A percentile compares a stretch with the other conserved stretches of the same genome.
phyloP scores from a whole-genome alignment of 2,329 filamentous ascomycete species.

The Xylaria arbuscula region DNA sequence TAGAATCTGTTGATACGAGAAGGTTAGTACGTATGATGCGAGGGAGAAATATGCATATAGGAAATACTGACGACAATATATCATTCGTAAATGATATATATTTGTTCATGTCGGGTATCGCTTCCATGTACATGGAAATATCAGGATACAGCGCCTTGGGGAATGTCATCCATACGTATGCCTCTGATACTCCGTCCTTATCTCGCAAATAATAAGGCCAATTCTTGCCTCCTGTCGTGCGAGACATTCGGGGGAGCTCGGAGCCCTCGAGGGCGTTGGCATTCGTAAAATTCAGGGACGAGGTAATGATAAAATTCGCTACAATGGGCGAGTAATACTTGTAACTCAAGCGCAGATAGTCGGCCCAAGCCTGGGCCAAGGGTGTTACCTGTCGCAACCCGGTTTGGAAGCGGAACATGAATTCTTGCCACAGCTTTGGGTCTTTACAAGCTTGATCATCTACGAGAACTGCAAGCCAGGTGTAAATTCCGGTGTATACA shows the following conservation, averaged over 20 bases:
- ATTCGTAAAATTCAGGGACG: slow-evolving; percentile 48
- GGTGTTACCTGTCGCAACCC: slow-evolving; percentile 40
- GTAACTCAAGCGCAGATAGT: slow-evolving; percentile 40
- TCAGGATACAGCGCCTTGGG: slow-evolving; percentile 45
- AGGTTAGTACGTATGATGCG: neutral
- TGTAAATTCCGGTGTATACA: slow-evolving; percentile 50
- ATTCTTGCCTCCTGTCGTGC: slow-evolving; percentile 38
- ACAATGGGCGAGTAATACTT: slow-evolving; percentile 43
- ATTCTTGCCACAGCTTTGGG: slow-evolving; percentile 39
- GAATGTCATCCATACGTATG: slow-evolving; percentile 47
- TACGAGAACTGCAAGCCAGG: slow-evolving; percentile 48
- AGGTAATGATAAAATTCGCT: slow-evolving; percentile 47
- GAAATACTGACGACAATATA: slow-evolving; percentile 46
- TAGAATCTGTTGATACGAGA: slow-evolving; percentile 42
- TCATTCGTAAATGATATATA: slow-evolving; percentile 48
- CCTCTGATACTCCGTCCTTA: slow-evolving; percentile 46
- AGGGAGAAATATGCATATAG: neutral
- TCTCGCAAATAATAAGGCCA: slow-evolving; percentile 48
- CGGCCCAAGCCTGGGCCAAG: slow-evolving; percentile 43
- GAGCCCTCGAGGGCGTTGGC: slow-evolving; percentile 44
- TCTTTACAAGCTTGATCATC: slow-evolving; percentile 46
- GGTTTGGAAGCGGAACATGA: slow-evolving; percentile 43
- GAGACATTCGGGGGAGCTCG: slow-evolving; percentile 39
- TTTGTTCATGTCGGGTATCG: slow-evolving; percentile 45
- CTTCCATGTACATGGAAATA: slow-evolving; percentile 45